phyloP scores from a whole-genome alignment of 75 land plant genomes.

The Pinus tabuliformis region DNA sequence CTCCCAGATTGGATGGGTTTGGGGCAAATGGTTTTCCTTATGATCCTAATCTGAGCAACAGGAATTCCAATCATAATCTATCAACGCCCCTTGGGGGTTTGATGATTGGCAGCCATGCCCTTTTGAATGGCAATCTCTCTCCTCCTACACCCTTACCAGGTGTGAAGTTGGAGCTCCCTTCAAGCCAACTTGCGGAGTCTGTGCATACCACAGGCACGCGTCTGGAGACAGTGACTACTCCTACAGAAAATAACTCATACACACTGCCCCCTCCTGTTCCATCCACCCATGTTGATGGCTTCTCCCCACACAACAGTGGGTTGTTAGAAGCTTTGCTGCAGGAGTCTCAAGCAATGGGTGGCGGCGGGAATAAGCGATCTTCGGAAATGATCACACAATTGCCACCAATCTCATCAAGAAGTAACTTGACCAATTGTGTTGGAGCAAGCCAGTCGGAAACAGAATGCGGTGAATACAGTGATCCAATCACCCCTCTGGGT shows the following conservation, averaged over 20 bases:
- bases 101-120: slow-evolving; percentile 38
- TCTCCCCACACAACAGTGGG: slow-evolving; percentile 49
- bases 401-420: neutral
- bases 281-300: slow-evolving; percentile 17
- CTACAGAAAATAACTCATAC: slow-evolving; percentile 2
- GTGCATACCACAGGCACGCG: slow-evolving; percentile 15
- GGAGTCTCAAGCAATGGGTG: slow-evolving; percentile 30
- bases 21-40: slow-evolving; percentile 10
- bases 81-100: slow-evolving; percentile 19
- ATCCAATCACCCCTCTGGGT: slow-evolving; percentile 38
- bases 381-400: slow-evolving; percentile 20
- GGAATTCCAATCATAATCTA: slow-evolving; percentile 5
- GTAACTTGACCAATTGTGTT: slow-evolving; percentile 3
- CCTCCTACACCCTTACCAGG: slow-evolving; percentile 45
- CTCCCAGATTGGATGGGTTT: slow-evolving; percentile 7
- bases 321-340: slow-evolving; percentile 54
- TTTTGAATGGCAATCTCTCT: slow-evolving; percentile 55
- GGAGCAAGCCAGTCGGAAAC: slow-evolving; percentile 12
- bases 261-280: slow-evolving; percentile 7
- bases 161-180: slow-evolving; percentile 99
- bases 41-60: slow-evolving; percentile 27
- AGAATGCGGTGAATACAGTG: slow-evolving; percentile 24
- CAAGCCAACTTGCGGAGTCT: slow-evolving; percentile 91
- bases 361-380: slow-evolving; percentile 20
- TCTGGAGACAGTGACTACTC: slow-evolving; percentile 3